phyloP scores from a whole-genome alignment of 2,329 filamentous ascomycete genomes.

The Tolypocladium paradoxum region DNA sequence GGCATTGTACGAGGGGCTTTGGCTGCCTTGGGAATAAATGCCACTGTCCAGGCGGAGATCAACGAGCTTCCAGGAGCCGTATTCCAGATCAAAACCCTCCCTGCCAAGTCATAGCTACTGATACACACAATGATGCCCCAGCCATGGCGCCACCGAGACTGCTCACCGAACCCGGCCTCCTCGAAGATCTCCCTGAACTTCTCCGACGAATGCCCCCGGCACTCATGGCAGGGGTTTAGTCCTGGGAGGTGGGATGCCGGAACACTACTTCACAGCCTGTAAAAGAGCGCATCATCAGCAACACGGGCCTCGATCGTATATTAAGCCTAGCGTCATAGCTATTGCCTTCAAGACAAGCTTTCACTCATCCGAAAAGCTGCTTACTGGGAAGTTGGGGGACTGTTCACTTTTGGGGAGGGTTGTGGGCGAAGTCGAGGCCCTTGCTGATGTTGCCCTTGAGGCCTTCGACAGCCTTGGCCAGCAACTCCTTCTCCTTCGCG shows the following conservation, averaged over 20 bases:
- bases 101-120: constrained; percentile 46
- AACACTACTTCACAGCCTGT: constrained; percentile 24
- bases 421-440: constrained; percentile 82
- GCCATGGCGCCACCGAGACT: background rate
- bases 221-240: background rate
- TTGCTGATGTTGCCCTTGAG: constrained; percentile 91
- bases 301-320: constrained; percentile 21
- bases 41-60: constrained; percentile 84
- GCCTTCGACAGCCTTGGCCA: constrained; percentile 63
- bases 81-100: constrained; percentile 88
- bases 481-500: constrained; percentile 80
- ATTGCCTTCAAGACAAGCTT: constrained; percentile 16
- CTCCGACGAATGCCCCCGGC: background rate
- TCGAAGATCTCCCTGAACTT: background rate
- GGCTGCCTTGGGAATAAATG: constrained; percentile 81
- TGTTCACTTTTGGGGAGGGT: constrained; percentile 77
- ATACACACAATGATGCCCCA: background rate
- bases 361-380: constrained; percentile 15
- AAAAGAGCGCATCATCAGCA: constrained; percentile 24
- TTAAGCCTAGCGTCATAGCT: constrained; percentile 25
- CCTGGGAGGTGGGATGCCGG: constrained; percentile 2
- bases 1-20: constrained; percentile 87
- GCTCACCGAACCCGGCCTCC: background rate
- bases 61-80: constrained; percentile 78
- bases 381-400: constrained; percentile 15